phyloP scores from a whole-genome alignment of 495 filamentous ascomycete genomes.

The Parathielavia hyrcaniae region DNA sequence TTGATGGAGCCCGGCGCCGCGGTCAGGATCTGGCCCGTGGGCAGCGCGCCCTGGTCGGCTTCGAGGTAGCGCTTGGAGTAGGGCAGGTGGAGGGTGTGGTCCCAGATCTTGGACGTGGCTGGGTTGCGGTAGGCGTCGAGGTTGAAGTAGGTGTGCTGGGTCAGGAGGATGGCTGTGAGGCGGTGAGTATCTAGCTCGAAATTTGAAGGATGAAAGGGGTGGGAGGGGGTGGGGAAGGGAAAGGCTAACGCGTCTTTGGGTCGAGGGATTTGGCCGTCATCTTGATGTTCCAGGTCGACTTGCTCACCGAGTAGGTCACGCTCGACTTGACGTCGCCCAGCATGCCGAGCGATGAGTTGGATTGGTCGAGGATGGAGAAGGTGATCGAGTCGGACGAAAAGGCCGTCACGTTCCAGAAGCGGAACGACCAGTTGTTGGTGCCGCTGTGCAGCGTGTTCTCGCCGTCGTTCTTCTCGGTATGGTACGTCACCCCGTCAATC shows the following conservation, averaged over 20 bases:
- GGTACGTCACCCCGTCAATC: constrained; percentile 47
- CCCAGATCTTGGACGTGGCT: constrained; percentile 54
- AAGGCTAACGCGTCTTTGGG: constrained; percentile 42
- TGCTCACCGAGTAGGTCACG: constrained; percentile 60
- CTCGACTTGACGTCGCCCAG: constrained; percentile 65
- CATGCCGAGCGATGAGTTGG: constrained; percentile 61
- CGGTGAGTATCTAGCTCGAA: not conserved
- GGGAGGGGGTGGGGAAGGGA: too few species aligned
- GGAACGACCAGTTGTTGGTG: constrained; percentile 54
- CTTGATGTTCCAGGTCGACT: constrained; percentile 48
- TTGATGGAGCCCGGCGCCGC: constrained; percentile 55
- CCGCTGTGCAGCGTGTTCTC: constrained; percentile 56
- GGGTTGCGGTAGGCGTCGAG: constrained; percentile 66
- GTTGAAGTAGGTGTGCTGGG: constrained; percentile 83
- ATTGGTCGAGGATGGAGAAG: constrained; percentile 63
- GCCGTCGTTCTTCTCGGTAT: constrained; percentile 50
- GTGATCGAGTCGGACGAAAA: constrained; percentile 63
- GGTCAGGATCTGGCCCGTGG: constrained; percentile 60
- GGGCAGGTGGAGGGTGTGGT: constrained; percentile 66
- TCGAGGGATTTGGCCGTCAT: constrained; percentile 49
- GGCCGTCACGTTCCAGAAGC: constrained; percentile 49
- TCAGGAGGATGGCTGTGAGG: constrained; percentile 57
- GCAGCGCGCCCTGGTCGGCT: constrained; percentile 62
- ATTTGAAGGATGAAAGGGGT: not conserved
- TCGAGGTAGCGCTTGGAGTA: constrained; percentile 63